Conservation (phyloP, 805 yeast species). For the Myxozyma geophila region DNA sequence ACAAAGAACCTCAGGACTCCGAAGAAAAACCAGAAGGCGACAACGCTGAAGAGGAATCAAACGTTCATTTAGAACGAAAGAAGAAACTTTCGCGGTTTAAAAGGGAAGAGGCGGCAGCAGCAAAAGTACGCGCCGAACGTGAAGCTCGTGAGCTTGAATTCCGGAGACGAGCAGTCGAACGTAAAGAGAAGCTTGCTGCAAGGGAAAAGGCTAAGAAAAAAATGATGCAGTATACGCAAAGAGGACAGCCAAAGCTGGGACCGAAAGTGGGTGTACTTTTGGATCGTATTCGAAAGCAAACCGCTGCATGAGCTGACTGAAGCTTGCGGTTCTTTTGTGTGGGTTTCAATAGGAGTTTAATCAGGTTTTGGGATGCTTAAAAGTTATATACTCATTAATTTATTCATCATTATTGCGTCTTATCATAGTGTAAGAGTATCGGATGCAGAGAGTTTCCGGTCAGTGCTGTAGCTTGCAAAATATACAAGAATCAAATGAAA, state of each 20-base stretch:
- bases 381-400: too few relatives aligned
- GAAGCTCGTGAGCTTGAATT: slow-evolving; percentile 13
- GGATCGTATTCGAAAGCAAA: slow-evolving; percentile 23
- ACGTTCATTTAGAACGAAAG: not conserved
- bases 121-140: slow-evolving; percentile 15
- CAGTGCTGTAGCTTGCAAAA: too few relatives aligned
- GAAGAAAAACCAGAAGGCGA: slow-evolving; percentile 1
- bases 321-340: not conserved
- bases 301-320: not conserved
- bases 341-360: not conserved
- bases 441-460: too few relatives aligned
- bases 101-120: slow-evolving; percentile 25
- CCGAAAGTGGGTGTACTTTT: slow-evolving; percentile 27
- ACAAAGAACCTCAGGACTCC: not conserved
- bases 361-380: not conserved
- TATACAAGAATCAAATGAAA: too few relatives aligned
- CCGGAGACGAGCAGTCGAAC: slow-evolving; percentile 14
- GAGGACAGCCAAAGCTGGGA: slow-evolving; percentile 35
- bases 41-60: not conserved
- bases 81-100: slow-evolving; percentile 23
- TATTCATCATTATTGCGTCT: too few relatives aligned
- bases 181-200: slow-evolving; percentile 16
- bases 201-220: slow-evolving; percentile 20
- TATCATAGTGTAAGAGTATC: too few relatives aligned
- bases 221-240: slow-evolving; percentile 27